A percentile compares a stretch with the other conserved stretches of the same genome.
These are phyloP conservation scores for Pseudodiploospora longispora DNA, from an alignment of 2,329 filamentous ascomycete genomes.

Conservation along the genomic window DNA sequence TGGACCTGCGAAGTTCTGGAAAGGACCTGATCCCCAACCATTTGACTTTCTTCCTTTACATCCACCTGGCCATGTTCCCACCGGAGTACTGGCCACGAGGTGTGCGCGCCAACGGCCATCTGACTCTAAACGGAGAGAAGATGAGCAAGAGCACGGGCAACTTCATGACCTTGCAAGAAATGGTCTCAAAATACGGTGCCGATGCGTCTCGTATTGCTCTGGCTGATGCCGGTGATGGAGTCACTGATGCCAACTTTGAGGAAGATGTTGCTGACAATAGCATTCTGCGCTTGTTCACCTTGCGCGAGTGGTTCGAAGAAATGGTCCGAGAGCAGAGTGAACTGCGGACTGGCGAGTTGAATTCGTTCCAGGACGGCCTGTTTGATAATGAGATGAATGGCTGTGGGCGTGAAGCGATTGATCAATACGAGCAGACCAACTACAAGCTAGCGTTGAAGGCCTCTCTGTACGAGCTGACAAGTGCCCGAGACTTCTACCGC, in stretches of 20 bases:
- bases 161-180: constrained; percentile 83
- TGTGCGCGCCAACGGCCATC: constrained; percentile 83
- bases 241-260: constrained; percentile 95
- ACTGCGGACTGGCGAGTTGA: constrained; percentile 68
- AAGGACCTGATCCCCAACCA: constrained; percentile 94
- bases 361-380: constrained; percentile 75
- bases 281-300: constrained; percentile 72
- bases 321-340: constrained; percentile 58
- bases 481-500: constrained; percentile 82
- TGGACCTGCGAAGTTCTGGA: constrained; percentile 80
- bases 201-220: constrained; percentile 87
- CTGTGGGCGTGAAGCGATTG: constrained; percentile 67
- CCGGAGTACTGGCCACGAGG: constrained; percentile 81
- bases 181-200: constrained; percentile 86
- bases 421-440: constrained; percentile 71
- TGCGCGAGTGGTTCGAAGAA: constrained; percentile 91
- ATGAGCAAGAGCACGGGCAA: constrained; percentile 98
- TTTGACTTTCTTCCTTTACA: constrained; percentile 91
- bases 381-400: constrained; percentile 92
- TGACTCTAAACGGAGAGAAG: constrained; percentile 94
- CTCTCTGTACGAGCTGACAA: constrained; percentile 83
- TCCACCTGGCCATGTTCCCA: constrained; percentile 83
- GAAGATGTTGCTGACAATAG: constrained; percentile 89
- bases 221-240: constrained; percentile 88
- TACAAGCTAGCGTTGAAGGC: constrained; percentile 77